These are phyloP conservation scores for Dipsacomyces acuminosporus DNA, from an alignment of 371 early-diverging fungal species.

Conservation along the genomic window DNA sequence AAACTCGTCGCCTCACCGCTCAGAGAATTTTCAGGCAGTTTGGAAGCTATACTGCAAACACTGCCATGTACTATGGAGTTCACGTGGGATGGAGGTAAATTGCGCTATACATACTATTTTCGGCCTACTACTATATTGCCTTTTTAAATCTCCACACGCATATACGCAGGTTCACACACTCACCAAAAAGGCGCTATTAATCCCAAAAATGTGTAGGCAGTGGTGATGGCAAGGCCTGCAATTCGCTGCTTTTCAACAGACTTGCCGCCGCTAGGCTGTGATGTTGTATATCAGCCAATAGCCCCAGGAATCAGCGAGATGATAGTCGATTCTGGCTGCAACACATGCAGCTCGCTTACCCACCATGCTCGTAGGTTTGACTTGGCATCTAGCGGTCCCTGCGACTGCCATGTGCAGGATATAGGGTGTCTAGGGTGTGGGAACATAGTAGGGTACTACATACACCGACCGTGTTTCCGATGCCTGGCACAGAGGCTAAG, in stretches of 20 bases:
- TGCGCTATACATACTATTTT: not conserved
- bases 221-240: slow-evolving; percentile 48
- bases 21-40: slow-evolving; percentile 40
- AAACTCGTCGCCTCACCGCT: slow-evolving; percentile 8
- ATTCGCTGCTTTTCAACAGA: slow-evolving; percentile 48
- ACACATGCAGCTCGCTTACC: slow-evolving; percentile 29
- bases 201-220: slow-evolving; percentile 10
- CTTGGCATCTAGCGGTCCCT: slow-evolving; percentile 44
- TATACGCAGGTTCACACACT: too few relatives aligned
- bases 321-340: slow-evolving; percentile 31
- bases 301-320: slow-evolving; percentile 36
- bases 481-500: slow-evolving; percentile 45
- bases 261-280: slow-evolving; percentile 47
- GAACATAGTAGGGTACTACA: slow-evolving; percentile 47
- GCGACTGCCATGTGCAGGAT: slow-evolving; percentile 49
- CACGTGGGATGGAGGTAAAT: slow-evolving; percentile 46
- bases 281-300: slow-evolving; percentile 43
- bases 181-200: too few relatives aligned
- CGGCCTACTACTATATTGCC: not conserved
- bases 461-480: slow-evolving; percentile 48
- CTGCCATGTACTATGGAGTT: slow-evolving; percentile 45
- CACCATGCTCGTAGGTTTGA: slow-evolving; percentile 48
- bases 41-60: slow-evolving; percentile 48
- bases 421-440: slow-evolving; percentile 48
- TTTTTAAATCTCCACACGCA: too few relatives aligned